phyloP scores from a whole-genome alignment of 2,329 filamentous ascomycete species.

The Colletotrichum sp. region DNA sequence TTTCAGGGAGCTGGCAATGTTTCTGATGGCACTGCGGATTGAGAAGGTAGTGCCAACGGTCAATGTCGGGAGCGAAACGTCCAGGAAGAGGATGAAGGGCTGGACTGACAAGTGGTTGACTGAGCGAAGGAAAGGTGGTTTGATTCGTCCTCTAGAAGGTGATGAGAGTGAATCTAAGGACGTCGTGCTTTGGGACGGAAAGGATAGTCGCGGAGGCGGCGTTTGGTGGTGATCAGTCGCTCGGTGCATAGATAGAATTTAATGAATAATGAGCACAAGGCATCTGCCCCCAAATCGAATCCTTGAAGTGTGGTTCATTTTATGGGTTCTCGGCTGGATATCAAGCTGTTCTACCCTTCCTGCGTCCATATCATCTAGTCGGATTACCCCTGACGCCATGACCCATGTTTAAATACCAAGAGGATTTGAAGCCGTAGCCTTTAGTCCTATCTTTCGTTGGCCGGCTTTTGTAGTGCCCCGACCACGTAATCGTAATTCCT shows the following conservation, averaged over 20 bases:
- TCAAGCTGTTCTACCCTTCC: not conserved
- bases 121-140: slow-evolving; percentile 62
- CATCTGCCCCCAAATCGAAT: not conserved
- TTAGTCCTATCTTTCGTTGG: not conserved
- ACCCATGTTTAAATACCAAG: not conserved
- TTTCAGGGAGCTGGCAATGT: slow-evolving; percentile 93
- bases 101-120: slow-evolving; percentile 69
- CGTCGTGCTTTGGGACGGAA: slow-evolving; percentile 42
- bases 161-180: slow-evolving; percentile 34
- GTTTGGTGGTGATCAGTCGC: slow-evolving; percentile 41
- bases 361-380: not conserved
- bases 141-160: slow-evolving; percentile 51
- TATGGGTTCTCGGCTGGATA: not conserved
- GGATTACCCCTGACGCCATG: not conserved
- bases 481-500: not conserved
- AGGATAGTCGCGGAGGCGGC: slow-evolving; percentile 40
- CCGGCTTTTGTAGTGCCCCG: slow-evolving; percentile 12
- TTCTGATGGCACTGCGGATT: slow-evolving; percentile 85
- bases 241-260: not conserved
- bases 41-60: slow-evolving; percentile 93
- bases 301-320: not conserved
- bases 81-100: slow-evolving; percentile 64
- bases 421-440: not conserved
- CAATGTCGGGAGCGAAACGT: slow-evolving; percentile 71
- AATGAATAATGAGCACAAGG: not conserved